Percentiles rank a stretch among this genome's conserved stretches.
These are phyloP conservation scores for Parasarocladium wereldwijsianum DNA, from an alignment of 2,329 filamentous ascomycete genomes.

Conservation along the genomic window DNA sequence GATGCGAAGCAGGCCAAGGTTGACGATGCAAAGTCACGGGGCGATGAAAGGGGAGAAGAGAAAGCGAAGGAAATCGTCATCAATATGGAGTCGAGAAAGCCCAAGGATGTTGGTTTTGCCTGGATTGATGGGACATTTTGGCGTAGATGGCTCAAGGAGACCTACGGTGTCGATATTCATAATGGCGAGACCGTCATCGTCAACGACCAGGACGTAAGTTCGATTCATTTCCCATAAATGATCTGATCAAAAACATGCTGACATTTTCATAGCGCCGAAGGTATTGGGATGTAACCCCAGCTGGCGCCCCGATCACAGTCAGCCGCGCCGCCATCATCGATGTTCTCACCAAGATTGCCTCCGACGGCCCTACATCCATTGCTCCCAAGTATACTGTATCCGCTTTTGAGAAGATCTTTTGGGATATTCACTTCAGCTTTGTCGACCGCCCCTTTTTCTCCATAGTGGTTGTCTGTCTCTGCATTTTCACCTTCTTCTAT, in stretches of 20 bases:
- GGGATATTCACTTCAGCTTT: constrained; percentile 45
- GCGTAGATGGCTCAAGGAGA: constrained; percentile 93
- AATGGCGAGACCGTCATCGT: constrained; percentile 89
- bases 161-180: constrained; percentile 78
- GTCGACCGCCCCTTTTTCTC: constrained; percentile 44
- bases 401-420: constrained; percentile 56
- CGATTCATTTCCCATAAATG: not conserved
- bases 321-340: constrained; percentile 85
- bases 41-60: constrained; percentile 74
- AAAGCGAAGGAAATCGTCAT: constrained; percentile 84
- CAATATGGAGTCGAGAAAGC: constrained; percentile 74
- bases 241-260: constrained; percentile 12
- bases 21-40: constrained; percentile 87
- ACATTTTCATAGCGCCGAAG: constrained; percentile 54
- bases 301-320: constrained; percentile 78
- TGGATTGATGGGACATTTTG: constrained; percentile 97
- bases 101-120: constrained; percentile 83
- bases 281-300: constrained; percentile 89
- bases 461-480: constrained; percentile 39
- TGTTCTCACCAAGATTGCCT: constrained; percentile 58
- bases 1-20: constrained; percentile 92
- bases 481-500: constrained; percentile 36
- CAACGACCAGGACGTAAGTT: constrained; percentile 88
- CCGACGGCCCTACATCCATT: constrained; percentile 51
- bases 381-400: constrained; percentile 65